Evolutionary conservation across 1,284 basidiomycete genomes (phyloP), one percentile per base, ranked within the genome.

Genomic region (Tilletia caries): DNA sequence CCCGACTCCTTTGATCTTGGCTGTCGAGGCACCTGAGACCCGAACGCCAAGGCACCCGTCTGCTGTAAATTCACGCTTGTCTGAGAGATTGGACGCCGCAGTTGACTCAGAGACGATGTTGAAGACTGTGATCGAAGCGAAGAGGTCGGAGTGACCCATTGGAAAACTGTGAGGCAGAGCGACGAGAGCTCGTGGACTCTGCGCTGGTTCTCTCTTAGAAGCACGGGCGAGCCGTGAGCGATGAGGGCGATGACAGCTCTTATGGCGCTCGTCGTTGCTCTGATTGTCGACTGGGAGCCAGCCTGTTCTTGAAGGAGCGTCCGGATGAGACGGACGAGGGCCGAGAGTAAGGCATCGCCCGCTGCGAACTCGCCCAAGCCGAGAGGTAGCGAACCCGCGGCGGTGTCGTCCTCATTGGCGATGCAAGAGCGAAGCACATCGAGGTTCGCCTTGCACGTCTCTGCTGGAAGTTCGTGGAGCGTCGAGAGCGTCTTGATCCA

Each of bases 201-300:
- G 27, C 32, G 27, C 32, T 12, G 18, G 58, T 33, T 34, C 29
- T 29, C 1, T 5, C 15, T 20, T 3, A 62, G 58, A 10, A 62
- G 29, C 18, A 18, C 0, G 13, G 29, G 27, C 15, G 58, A 18
- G 8, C 58, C 32, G 33, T 62, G 58, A 37, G 10, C 27, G 18
- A 62, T n/a, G 58, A 62, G 10, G 32, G 58, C 58, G 34, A 62
- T 62, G 58, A 62, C 32, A 29, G 27, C 27, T 20, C 58, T 25
- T 29, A 62, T 33, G 10, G 58, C 58, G 32, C 58, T 62, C 18
- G 58, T 62, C 29, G 32, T 34, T 37, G 58, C 32, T 29, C 58
- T 25, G 3, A 18, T 62, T 23, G 58, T 33, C 27, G 20, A 27
- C 34, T 62, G 58, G 18, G 58, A n/a, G 29, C 29, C 58, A 25